Percentiles rank a stretch among this genome's conserved stretches.
phyloP scores from a whole-genome alignment of 768 basidiomycete species.

The Bullera alba region DNA sequence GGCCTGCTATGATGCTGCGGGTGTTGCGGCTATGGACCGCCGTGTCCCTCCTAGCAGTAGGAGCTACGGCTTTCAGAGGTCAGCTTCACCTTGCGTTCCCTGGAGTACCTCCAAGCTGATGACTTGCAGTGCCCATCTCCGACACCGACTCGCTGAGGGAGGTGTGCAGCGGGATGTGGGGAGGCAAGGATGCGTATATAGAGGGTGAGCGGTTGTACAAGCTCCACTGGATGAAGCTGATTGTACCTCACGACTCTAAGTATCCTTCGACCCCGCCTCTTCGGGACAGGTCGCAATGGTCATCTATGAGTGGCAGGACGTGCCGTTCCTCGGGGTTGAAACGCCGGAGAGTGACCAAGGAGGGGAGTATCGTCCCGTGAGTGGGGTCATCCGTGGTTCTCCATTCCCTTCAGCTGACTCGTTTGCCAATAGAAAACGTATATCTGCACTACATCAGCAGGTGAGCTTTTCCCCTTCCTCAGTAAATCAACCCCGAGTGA shows the following conservation, averaged over 20 bases:
- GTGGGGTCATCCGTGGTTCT: constrained; percentile 35
- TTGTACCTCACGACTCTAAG: constrained; percentile 28
- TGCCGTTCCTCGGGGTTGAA: constrained; percentile 63
- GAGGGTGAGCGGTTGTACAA: constrained; percentile 35
- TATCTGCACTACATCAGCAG: constrained; percentile 69
- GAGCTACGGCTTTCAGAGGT: background rate
- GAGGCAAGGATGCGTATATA: constrained; percentile 66
- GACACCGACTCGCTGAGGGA: constrained; percentile 79
- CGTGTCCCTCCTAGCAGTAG: no score
- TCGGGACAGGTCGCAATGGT: constrained; percentile 87
- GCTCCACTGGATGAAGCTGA: background rate
- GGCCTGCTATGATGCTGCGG: no score
- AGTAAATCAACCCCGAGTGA: no score
- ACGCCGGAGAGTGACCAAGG: constrained; percentile 37
- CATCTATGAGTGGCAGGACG: constrained; percentile 92
- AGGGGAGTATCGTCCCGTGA: constrained; percentile 29
- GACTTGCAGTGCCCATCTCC: constrained; percentile 49
- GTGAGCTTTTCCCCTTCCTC: constrained; percentile 6
- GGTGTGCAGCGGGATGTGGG: constrained; percentile 95
- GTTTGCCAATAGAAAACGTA: constrained; percentile 67
- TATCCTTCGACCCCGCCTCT: constrained; percentile 70
- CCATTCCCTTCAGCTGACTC: background rate
- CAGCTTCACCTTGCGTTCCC: background rate
- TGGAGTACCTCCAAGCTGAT: background rate
- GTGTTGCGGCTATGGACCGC: no score